Percentiles rank a stretch among this genome's conserved stretches.
These are phyloP conservation scores for Bipolaris sorokiniana DNA, from an alignment of 2,329 filamentous ascomycete genomes.

Conservation along the genomic window DNA sequence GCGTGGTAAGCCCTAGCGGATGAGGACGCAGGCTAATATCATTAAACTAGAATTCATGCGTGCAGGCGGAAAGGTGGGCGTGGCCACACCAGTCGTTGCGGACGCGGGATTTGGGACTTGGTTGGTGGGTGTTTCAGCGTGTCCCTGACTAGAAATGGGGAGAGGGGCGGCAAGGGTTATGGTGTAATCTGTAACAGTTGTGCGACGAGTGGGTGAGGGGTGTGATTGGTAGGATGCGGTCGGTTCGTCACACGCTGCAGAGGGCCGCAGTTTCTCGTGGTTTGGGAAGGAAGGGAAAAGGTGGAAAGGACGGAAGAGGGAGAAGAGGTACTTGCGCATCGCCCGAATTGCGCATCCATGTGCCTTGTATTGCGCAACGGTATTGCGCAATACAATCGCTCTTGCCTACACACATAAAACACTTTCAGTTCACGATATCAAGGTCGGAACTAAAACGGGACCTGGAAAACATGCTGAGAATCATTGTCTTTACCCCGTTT, in stretches of 20 bases:
- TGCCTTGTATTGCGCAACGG: background rate
- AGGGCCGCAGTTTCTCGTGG: background rate
- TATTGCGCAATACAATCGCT: background rate
- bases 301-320: background rate
- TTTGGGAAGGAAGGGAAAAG: background rate
- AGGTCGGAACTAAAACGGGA: background rate
- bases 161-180: background rate
- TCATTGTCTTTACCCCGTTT: slow-evolving; percentile 3
- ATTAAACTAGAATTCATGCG: background rate
- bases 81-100: background rate
- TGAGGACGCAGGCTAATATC: background rate
- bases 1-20: background rate
- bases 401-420: background rate
- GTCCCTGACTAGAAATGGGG: background rate
- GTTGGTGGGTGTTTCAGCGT: background rate
- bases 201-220: background rate
- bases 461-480: background rate
- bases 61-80: too few relatives aligned
- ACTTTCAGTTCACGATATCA: background rate
- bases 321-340: background rate
- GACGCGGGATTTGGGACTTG: background rate
- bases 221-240: background rate
- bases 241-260: background rate
- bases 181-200: background rate
- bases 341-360: background rate